Evolutionary conservation across 441 rosid species (phyloP).

Genomic region (Euphorbia schlechtendalii): DNA sequence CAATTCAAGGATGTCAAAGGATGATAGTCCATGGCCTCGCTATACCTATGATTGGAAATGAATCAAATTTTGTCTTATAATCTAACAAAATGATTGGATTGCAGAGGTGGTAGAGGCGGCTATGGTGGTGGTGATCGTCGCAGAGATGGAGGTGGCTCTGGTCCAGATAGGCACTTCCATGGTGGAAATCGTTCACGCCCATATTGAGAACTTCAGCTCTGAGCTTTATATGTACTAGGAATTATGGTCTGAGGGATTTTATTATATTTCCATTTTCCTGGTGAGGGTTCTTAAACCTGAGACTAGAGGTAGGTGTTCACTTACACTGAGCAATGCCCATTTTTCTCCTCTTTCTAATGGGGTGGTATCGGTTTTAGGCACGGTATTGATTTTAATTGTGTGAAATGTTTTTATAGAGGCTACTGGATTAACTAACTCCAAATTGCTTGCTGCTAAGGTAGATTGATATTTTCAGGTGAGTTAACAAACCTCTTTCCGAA

Average conservation of each 20-base stretch:
- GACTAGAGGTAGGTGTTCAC: conserved; percentile 74
- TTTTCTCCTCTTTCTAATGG: no score
- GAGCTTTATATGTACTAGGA: conserved; percentile 51
- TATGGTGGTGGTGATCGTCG: conserved; percentile 73
- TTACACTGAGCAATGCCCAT: conserved; percentile 41
- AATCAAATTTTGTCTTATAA: background rate
- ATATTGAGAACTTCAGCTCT: conserved; percentile 44
- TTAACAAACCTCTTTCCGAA: conserved; percentile 39
- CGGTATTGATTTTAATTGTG: conserved; percentile 48
- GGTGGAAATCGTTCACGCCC: conserved; percentile 97
- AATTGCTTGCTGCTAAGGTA: conserved; percentile 82
- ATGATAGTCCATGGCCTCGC: background rate
- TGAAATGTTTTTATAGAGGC: conserved; percentile 68
- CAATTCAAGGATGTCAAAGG: no score
- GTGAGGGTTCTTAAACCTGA: conserved; percentile 63
- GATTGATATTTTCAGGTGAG: conserved; percentile 95
- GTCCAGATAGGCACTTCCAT: conserved; percentile 75
- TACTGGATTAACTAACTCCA: conserved; percentile 62
- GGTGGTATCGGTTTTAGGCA: conserved; percentile 31
- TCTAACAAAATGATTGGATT: conserved; percentile 4
- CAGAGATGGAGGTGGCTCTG: conserved; percentile 56
- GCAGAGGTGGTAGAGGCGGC: conserved; percentile 75
- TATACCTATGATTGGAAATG: background rate
- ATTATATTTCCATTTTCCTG: conserved; percentile 33
- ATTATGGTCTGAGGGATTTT: conserved; percentile 42